Percentiles rank a stretch among this genome's conserved stretches.
phyloP scores from a whole-genome alignment of 2,329 filamentous ascomycete species.

The Cercospora sp. region DNA sequence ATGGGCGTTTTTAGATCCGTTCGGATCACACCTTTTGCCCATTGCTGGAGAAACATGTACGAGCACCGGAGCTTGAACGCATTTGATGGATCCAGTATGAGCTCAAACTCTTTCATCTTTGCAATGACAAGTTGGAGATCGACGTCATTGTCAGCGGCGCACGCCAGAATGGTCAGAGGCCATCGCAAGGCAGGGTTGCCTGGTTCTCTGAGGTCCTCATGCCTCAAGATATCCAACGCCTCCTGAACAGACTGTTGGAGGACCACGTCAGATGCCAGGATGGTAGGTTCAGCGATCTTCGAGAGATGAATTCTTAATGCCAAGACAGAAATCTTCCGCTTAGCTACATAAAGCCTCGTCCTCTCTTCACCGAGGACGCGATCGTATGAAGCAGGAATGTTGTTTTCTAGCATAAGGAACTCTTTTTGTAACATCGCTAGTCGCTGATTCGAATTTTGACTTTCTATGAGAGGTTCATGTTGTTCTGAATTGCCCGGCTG shows the following conservation, averaged over 20 bases:
- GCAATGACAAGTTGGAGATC: slow-evolving; percentile 15
- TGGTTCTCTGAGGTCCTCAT: slow-evolving; percentile 16
- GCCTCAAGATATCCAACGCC: slow-evolving; percentile 10
- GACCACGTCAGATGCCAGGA: background rate
- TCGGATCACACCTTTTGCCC: background rate
- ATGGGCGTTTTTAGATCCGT: background rate
- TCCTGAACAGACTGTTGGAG: slow-evolving; percentile 2
- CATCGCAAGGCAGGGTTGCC: slow-evolving; percentile 24
- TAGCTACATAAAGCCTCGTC: slow-evolving; percentile 20
- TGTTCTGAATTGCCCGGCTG: background rate
- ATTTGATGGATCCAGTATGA: slow-evolving; percentile 21
- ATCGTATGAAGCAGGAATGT: slow-evolving; percentile 11
- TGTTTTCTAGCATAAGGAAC: slow-evolving; percentile 8
- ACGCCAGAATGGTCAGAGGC: slow-evolving; percentile 25
- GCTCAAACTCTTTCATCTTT: slow-evolving; percentile 19
- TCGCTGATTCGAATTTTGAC: background rate
- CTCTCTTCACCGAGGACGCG: background rate
- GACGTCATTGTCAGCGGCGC: slow-evolving; percentile 14
- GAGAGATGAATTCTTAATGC: slow-evolving; percentile 20
- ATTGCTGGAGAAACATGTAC: background rate
- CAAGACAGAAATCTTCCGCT: slow-evolving; percentile 17
- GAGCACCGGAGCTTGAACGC: slow-evolving; percentile 13
- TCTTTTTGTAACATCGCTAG: slow-evolving; percentile 8
- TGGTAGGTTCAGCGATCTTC: slow-evolving; percentile 17
- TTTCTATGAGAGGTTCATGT: background rate